Base-by-base conservation (phyloP, 2,329 filamentous ascomycete genomes). In the Aspergillus neoniger region DNA sequence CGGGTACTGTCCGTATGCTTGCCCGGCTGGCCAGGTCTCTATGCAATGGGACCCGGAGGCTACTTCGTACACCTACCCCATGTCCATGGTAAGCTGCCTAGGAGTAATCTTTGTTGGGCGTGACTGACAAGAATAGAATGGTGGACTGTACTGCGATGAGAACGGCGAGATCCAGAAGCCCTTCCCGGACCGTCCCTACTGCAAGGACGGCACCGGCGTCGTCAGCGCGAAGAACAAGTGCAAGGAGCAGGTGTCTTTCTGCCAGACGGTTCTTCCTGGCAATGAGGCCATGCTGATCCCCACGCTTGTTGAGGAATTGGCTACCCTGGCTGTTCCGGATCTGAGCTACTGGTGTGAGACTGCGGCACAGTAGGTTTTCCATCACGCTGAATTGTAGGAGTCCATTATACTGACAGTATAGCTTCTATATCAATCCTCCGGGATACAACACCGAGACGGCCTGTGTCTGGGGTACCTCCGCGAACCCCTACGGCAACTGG, bases 261-360 rank as follows among this genome's bases (percentile, higher is more conserved):
- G 90, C 76, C 90, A 93, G 77, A 93, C 90, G 4, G 88, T 92
- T 14, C 77, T 92, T 62, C 90, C 90, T 17, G 90, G 90, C 53
- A 89, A 91, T 69, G 90, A 93, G 78, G 88, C 88, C 62, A 93
- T 93, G 90, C 81, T 92, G 67, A 92, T 92, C 69, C 89, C 90
- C 15, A 93, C 89, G n/a, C 76, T 87, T 63, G 87, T 92, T 50
- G 70, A 80, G 21, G 77, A 80, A 63, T 75, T 70, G 23, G 80
- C 81, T n/a, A 83, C 82, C 30, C 80, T 94, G 57, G 89, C 91
- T 53, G 89, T 93, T 38, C 91, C 91, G 8, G 88, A 82, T 59
- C 77, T 82, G 17, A 82, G 78, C 58, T 93, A 93, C 76, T 93
- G 90, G 90, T 85, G 82, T 67, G 76, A 78, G 48, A 92, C 90